Evolutionary conservation across 202 grass and related monocot genomes (phyloP).

Genomic region (Zizania palustris): DNA sequence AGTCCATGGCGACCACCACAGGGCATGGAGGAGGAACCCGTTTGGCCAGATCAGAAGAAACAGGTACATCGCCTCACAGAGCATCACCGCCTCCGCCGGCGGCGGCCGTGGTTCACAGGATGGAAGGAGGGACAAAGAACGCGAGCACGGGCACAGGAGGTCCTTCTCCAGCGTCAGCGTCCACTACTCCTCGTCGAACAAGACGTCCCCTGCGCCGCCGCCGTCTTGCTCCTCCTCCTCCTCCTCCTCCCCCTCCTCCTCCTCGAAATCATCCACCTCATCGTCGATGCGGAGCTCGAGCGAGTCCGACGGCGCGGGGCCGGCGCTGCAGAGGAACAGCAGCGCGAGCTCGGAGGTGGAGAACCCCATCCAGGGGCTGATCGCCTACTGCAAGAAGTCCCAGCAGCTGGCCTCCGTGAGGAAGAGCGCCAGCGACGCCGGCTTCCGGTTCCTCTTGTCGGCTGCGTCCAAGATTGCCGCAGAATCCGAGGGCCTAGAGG

Average conservation of each 20-base stretch:
- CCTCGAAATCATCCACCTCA: too few species aligned
- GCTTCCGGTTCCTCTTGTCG: constrained; percentile 66
- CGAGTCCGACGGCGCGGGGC: constrained; percentile 36
- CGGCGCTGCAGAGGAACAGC: constrained; percentile 78
- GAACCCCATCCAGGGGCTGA: constrained; percentile 90
- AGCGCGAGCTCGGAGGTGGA: constrained; percentile 88
- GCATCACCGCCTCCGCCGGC: not conserved
- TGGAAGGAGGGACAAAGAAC: constrained; percentile 36
- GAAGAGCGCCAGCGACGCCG: constrained; percentile 79
- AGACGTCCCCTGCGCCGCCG: constrained; percentile 46
- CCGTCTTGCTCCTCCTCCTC: not conserved
- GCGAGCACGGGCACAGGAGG: constrained; percentile 56
- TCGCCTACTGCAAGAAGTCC: constrained; percentile 95
- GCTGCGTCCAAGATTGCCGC: constrained; percentile 72
- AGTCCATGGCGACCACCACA: constrained; percentile 34
- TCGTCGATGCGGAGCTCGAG: constrained; percentile 53
- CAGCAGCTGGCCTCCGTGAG: constrained; percentile 72
- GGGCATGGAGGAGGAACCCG: constrained; percentile 62
- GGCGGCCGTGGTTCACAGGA: not conserved
- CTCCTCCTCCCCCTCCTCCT: too few species aligned
- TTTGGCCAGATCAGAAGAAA: constrained; percentile 59
- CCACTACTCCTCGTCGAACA: constrained; percentile 50
- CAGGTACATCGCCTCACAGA: constrained; percentile 45
- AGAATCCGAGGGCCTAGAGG: constrained; percentile 55
- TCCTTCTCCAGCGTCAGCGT: constrained; percentile 75